Base-by-base conservation (phyloP, 768 basidiomycete genomes). In the Cystofilobasidium capitatum region DNA sequence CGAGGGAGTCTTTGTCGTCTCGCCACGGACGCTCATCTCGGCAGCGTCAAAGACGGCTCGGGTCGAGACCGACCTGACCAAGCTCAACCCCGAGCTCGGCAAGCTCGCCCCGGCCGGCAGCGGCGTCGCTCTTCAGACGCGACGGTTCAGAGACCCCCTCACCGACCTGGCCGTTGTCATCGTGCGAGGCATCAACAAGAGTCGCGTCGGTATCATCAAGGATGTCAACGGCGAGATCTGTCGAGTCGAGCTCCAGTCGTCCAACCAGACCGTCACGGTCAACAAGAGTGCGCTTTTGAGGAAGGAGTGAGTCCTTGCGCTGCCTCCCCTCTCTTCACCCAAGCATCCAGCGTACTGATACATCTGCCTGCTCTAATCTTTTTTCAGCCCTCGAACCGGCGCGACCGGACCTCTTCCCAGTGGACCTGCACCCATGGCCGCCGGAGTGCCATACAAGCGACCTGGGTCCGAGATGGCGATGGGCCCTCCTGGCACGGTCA, bases 191-290 rank as follows among this genome's bases (percentile, higher is more conserved):
- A 82, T 88, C 6, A 84, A 87, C 74, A 99, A 99, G 77, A 89
- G 91, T 17, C 88, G 93, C 72, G 81, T 86, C 54, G 96, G 96
- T 9, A 84, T 86, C 6, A 88, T 98, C 80, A 97, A 93, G 78
- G 96, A 98, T 75, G 89, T 91, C 35, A 94, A 92, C 67, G 94
- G 92, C 6, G 81, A 82, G 44, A 80, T 85, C 65, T 89, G 88
- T 1, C 84, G 96, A 47, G 91, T 99, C 17, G 96, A 98, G 77
- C 80, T 99, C n/a, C 80, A 83, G 69, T 86, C 91, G 17, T 87
- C 87, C 44, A 93, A 92, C 77, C 92, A 90, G 77, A 81, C 92
- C 26, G 85, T 99, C 66, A 86, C 86, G 44, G 85, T 97, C 66
- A 87, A 88, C 58, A 89, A 91, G 74, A 82, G 83, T 54, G 89